Evolutionary conservation across 352 stramenopile species (phyloP), one percentile per base, ranked within the genome.

Genomic region (Globisporangium abappressorium): DNA sequence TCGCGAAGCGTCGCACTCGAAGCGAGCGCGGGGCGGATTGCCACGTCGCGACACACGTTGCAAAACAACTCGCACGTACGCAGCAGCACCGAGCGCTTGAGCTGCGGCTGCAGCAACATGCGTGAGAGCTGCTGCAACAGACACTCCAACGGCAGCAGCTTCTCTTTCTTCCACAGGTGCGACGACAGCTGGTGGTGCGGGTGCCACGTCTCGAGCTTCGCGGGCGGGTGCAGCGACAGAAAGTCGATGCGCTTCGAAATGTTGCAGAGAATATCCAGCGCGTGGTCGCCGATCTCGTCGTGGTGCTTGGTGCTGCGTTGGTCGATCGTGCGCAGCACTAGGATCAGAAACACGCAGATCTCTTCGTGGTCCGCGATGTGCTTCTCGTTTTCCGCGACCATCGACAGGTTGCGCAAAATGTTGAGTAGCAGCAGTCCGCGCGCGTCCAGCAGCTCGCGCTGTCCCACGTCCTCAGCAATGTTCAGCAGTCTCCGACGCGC

Each of bases 201-300:
- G 57, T 90, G 77, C 80, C 82, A 91, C 15, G 86, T 64, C 36
- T 90, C 76, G 22, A 91, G 73, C 41, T 76, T 69, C 30, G 74
- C 75, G 22, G 75, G 76, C 15, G 84, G 84, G 55, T 91, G 78
- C 2, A 93, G 68, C 26, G 78, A 74, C 6, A 89, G 53, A 41
- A 93, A 93, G 64, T 93, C 81, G 68, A 93, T 85, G 12, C 80
- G 82, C 57, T 87, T 91, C 12, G 78, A 82, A 60, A 91, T 79
- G 56, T 79, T 82, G 57, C 84, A 93, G 49, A 93, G 65, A 59
- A 88, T 92, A 57, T 94, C 86, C 18, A 92, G 77, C n/a, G 82
- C 72, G 62, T 91, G 79, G 64, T 92, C 86, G 1, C 78, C 80
- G 49, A 90, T 77, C 64, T 92, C 80, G n/a, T 92, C 80, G n/a